phyloP scores from a whole-genome alignment of 192 early-diverging fungal species.

The Backusella sp. region DNA sequence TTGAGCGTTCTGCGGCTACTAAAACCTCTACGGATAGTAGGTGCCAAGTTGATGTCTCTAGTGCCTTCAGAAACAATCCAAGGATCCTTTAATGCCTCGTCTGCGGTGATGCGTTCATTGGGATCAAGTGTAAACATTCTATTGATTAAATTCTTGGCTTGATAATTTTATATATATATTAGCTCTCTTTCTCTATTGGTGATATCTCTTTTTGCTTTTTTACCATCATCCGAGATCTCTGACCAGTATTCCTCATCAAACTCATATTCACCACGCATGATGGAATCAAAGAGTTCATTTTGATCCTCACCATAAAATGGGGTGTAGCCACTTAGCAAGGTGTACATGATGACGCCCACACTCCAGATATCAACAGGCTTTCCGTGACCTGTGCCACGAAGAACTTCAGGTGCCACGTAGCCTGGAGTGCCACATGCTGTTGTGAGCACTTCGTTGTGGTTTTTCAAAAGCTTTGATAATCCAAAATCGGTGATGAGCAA shows the following conservation, averaged over 20 bases:
- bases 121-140: slow-evolving; percentile 64
- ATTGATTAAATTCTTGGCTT: slow-evolving; percentile 75
- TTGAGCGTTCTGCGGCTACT: slow-evolving; percentile 9
- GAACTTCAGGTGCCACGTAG: slow-evolving; percentile 69
- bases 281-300: slow-evolving; percentile 57
- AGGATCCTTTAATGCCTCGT: slow-evolving; percentile 76
- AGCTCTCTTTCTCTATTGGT: background rate
- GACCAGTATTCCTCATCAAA: slow-evolving; percentile 71
- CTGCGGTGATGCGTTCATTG: slow-evolving; percentile 69
- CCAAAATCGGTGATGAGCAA: slow-evolving; percentile 78
- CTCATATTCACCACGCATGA: slow-evolving; percentile 60
- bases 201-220: background rate
- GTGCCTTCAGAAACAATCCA: slow-evolving; percentile 66
- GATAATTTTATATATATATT: background rate
- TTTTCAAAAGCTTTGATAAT: slow-evolving; percentile 59
- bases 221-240: slow-evolving; percentile 70
- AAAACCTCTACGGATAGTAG: slow-evolving; percentile 16
- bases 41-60: background rate
- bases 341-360: slow-evolving; percentile 72
- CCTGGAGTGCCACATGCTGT: slow-evolving; percentile 67
- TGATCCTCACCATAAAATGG: slow-evolving; percentile 66
- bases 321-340: slow-evolving; percentile 72
- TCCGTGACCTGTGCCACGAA: slow-evolving; percentile 59
- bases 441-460: slow-evolving; percentile 57
- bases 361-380: slow-evolving; percentile 75